phyloP scores from a whole-genome alignment of 306 rosid genomes.

The Neltuma alba region DNA sequence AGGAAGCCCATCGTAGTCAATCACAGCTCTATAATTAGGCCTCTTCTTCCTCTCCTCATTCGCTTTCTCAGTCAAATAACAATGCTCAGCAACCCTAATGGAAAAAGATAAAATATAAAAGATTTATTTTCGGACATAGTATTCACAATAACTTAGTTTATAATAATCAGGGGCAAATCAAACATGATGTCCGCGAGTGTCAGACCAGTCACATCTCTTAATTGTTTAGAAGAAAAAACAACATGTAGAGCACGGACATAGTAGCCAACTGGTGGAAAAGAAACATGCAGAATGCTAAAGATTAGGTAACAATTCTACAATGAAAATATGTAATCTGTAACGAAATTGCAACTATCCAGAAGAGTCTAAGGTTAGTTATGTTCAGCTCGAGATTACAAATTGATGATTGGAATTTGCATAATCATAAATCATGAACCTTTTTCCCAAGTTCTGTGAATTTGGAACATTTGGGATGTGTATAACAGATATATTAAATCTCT shows the following conservation, averaged over 20 bases:
- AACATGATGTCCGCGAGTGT: neutral
- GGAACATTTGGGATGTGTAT: neutral
- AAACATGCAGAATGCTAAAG: neutral
- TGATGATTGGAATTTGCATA: neutral
- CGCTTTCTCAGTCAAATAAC: slow-evolving; percentile 64
- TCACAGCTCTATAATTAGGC: slow-evolving; percentile 65
- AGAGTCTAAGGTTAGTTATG: neutral
- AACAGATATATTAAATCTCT: neutral
- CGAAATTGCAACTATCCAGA: neutral
- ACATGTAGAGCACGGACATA: neutral
- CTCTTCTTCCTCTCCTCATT: slow-evolving; percentile 67
- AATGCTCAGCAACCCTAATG: slow-evolving; percentile 65
- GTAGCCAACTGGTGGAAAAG: neutral
- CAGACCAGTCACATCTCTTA: neutral
- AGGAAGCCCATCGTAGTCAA: slow-evolving; percentile 85
- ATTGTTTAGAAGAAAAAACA: neutral
- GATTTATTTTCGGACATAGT: slow-evolving; percentile 15
- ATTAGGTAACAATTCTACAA: neutral
- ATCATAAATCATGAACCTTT: neutral
- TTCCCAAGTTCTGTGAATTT: neutral
- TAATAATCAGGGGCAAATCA: slow-evolving; percentile 6
- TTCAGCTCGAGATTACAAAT: neutral
- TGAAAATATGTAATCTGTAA: neutral
- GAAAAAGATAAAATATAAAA: neutral
- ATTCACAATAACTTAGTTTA: slow-evolving; percentile 19